phyloP scores from a whole-genome alignment of 2,329 filamentous ascomycete species.

The Colletotrichum salicis region DNA sequence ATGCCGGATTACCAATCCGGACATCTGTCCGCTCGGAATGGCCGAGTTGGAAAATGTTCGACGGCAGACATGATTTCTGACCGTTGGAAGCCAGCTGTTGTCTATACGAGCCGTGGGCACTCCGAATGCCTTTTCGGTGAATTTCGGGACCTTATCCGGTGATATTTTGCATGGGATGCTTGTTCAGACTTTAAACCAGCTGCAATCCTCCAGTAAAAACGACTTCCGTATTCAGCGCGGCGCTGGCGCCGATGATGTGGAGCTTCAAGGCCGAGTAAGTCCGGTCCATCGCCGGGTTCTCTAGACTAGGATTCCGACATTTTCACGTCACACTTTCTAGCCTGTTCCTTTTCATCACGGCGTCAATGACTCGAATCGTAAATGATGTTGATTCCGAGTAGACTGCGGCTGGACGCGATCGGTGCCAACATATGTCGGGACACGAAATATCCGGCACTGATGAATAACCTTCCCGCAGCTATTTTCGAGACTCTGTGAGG shows the following conservation, averaged over 20 bases:
- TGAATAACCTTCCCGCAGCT: not conserved
- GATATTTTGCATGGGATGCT: not conserved
- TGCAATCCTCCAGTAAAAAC: not conserved
- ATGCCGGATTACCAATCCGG: not conserved
- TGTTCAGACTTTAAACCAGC: not conserved
- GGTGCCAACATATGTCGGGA: no score
- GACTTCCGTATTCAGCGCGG: not conserved
- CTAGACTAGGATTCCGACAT: not conserved
- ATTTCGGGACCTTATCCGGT: not conserved
- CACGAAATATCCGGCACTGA: not conserved
- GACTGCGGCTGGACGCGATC: no score
- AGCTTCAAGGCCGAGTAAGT: not conserved
- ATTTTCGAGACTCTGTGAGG: not conserved
- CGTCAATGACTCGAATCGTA: no score
- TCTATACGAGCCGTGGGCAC: not conserved
- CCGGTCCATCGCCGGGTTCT: not conserved
- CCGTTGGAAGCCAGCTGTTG: no score
- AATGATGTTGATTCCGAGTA: no score
- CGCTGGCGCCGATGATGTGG: no score
- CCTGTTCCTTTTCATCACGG: no score
- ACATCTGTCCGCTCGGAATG: not conserved
- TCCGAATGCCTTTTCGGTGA: not conserved
- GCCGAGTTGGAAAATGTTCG: not conserved
- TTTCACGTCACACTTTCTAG: no score
- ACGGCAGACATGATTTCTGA: no score